Base-by-base conservation (phyloP, 2,329 filamentous ascomycete genomes). In the Pseudogymnoascus destructans region DNA sequence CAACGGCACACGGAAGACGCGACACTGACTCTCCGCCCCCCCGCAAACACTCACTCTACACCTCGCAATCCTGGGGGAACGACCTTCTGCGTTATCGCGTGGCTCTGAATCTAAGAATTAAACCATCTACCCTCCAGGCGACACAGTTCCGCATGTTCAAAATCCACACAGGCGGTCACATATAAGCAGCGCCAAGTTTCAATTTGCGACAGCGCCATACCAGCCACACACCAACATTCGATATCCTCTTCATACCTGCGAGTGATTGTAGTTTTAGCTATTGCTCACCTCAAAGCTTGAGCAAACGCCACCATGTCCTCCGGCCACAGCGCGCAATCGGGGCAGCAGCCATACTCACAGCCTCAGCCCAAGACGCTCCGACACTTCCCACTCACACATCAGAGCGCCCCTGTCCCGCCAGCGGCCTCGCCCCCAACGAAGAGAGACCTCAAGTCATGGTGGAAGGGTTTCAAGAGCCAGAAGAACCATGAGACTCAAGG, bases 391-490 rank as follows among this genome's bases (percentile, higher is more conserved):
- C 52, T 55, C 32, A 33, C 52, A 55, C 52, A 55, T 2, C 52
- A 35, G 10, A 33, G 19, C 27, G 52, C 27, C 17, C 55, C 30
- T 17, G 7, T 33, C 23, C 40, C 59, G 36, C 65, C 66, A 59
- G 72, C 77, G 59, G 75, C 79, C 66, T 89, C 88, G 40, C 88
- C 87, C 58, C 89, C 89, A 27, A 89, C 84, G 64, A 95, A 87
- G 75, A 84, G 89, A 70, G 90, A 95, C 70, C 77, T 97, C 65
- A 87, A 90, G 66, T 95, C 88, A 61, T 98, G 93, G 93, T 97
- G 93, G 93, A 95, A 90, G 73, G 84, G 85, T 67, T 97, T 98
- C 75, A 93, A 74, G 80, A 87, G 58, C 76, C 79, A 49, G 73
- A 81, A 77, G 66, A 76, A 77, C 60, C 77, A 80, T 58, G 80